Base-by-base conservation (phyloP, 257 asterid genomes). In the Fraxinus americana region DNA sequence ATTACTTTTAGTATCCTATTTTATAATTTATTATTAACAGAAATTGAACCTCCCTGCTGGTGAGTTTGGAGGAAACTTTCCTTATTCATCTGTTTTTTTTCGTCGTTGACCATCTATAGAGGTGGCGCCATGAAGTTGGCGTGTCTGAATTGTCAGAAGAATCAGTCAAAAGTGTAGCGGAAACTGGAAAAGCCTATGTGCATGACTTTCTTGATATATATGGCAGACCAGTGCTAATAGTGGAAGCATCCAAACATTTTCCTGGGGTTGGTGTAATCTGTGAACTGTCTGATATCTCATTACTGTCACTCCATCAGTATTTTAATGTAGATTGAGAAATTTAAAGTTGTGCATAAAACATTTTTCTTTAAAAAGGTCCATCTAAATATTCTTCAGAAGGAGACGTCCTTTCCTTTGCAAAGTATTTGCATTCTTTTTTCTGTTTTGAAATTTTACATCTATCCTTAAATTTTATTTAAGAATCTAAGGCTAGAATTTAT, bases 141-240 rank as follows among this genome's bases (percentile, higher is more conserved):
- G 97, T 92, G 66, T 89, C 97, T 30, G 80, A 88, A 80, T 87
- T 94, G 85, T 81, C 97, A 2, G 97, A 94, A 82, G 93, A 86
- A 67, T 88, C 97, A 0, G 87, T 94, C 45, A 87, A 78, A 74
- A 87, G 75, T 27, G 83, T 36, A 25, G 93, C 91, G n/a, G 80
- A 89, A 80, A 87, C 90, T 45, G 97, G 97, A 80, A 94, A 94
- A 86, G 88, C 97, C 71, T 91, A 87, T 79, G 85, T 94, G 71
- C 96, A 91, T 78, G 85, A 88, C 63, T 69, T 38, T 83, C 90
- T 87, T 65, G 97, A 94, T 82, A 77, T 83, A 70, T 74, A 82
- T 23, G 84, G 21, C 85, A 80, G 97, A 75, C 92, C 98, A 4
- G 97, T 90, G 67, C 77, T 91, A 54, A 80, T 92, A 70, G 97